These are phyloP conservation scores for Diaporthe helianthi DNA, from an alignment of 2,329 filamentous ascomycete genomes.

Conservation along the genomic window DNA sequence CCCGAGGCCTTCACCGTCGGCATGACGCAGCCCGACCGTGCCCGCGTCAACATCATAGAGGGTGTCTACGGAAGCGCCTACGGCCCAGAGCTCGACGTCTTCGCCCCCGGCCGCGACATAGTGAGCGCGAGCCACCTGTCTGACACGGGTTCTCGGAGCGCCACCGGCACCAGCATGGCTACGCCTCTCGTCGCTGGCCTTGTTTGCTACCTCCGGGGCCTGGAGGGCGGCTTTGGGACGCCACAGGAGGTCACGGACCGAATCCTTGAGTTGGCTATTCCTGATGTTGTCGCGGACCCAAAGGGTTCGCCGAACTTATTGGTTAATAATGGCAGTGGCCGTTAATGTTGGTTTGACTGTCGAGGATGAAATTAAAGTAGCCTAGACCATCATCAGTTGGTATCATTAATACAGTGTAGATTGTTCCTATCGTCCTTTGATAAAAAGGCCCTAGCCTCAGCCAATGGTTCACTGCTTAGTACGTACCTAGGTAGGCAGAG, in stretches of 20 bases:
- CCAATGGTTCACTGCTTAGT: not conserved
- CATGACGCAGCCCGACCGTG: slow-evolving; percentile 35
- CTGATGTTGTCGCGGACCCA: not conserved
- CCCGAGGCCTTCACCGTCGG: slow-evolving; percentile 60
- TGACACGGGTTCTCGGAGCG: too few species aligned
- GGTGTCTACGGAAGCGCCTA: slow-evolving; percentile 58
- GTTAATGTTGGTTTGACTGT: not conserved
- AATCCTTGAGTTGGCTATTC: not conserved
- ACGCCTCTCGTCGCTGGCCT: slow-evolving; percentile 66
- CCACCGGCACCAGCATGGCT: slow-evolving; percentile 71
- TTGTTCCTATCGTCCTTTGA: not conserved
- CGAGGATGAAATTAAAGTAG: not conserved
- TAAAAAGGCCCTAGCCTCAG: not conserved
- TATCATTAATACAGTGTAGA: too few species aligned
- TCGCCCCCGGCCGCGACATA: slow-evolving; percentile 51
- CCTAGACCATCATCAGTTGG: not conserved
- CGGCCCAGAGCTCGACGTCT: slow-evolving; percentile 52
- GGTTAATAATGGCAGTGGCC: slow-evolving; percentile 11
- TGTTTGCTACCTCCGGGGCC: slow-evolving; percentile 60
- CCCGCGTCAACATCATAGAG: slow-evolving; percentile 49
- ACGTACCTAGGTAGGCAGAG: not conserved
- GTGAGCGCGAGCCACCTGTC: slow-evolving; percentile 51
- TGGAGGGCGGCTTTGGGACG: slow-evolving; percentile 42
- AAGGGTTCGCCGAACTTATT: slow-evolving; percentile 8
- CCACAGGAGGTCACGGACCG: slow-evolving; percentile 2